phyloP scores from a whole-genome alignment of 441 rosid species.

The Populus hybrid region DNA sequence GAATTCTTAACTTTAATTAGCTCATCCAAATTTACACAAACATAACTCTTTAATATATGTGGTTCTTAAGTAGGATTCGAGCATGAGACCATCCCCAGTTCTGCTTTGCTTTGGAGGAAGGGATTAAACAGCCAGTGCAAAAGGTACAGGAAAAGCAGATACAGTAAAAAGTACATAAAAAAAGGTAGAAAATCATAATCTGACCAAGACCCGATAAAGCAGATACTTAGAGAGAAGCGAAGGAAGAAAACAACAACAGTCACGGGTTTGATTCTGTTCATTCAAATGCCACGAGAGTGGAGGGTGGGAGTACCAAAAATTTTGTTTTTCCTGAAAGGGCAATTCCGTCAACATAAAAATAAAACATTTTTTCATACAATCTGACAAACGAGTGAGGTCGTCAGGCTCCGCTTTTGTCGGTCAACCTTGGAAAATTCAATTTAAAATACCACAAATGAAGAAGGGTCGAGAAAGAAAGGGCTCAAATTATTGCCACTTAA shows the following conservation, averaged over 20 bases:
- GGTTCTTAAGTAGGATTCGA: background rate
- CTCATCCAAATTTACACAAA: background rate
- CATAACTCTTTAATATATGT: background rate
- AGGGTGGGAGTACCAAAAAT: slow-evolving; percentile 6
- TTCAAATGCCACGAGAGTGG: slow-evolving; percentile 17
- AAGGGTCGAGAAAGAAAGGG: background rate
- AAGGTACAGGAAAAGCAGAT: too few species aligned
- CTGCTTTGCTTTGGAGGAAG: background rate
- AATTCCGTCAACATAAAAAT: slow-evolving; percentile 3
- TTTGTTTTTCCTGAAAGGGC: slow-evolving; percentile 5
- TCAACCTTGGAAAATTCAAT: slow-evolving; percentile 5
- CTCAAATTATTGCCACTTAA: too few species aligned
- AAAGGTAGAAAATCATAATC: background rate
- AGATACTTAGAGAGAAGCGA: background rate
- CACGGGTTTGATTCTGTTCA: slow-evolving; percentile 51
- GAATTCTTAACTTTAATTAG: background rate
- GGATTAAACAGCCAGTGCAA: background rate
- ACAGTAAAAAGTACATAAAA: too few species aligned
- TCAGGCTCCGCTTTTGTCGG: background rate
- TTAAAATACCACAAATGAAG: background rate
- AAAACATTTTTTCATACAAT: slow-evolving; percentile 3
- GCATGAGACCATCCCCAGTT: background rate
- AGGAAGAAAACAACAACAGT: slow-evolving; percentile 5
- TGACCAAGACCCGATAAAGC: background rate
- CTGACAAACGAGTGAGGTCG: slow-evolving; percentile 16